Percentiles rank a stretch among this genome's conserved stretches.
phyloP scores from a whole-genome alignment of 129 eudicot species.

The Scalesia atractyloides region DNA sequence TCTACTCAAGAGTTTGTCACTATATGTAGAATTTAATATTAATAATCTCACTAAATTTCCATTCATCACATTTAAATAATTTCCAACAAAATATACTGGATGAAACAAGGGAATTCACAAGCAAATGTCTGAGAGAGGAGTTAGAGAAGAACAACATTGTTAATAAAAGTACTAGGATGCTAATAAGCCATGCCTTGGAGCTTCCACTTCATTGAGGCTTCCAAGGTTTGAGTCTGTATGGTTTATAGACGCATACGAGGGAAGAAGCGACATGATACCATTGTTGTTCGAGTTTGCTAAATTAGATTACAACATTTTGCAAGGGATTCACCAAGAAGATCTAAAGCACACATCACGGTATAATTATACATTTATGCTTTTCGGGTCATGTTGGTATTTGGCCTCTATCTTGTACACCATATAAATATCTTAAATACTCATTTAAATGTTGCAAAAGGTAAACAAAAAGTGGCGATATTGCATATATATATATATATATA shows the following conservation, averaged over 20 bases:
- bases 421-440: neutral
- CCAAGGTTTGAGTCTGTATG: conserved; percentile 49
- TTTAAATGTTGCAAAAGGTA: neutral
- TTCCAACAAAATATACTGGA: conserved; percentile 44
- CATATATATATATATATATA: no score
- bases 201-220: conserved; percentile 44
- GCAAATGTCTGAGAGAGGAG: conserved; percentile 19
- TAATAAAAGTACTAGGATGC: conserved; percentile 3
- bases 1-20: no score
- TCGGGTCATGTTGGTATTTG: neutral
- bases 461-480: neutral
- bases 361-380: neutral
- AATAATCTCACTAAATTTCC: no score
- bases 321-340: conserved; percentile 52
- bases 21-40: no score
- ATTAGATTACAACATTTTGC: conserved; percentile 54
- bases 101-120: conserved; percentile 36
- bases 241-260: conserved; percentile 45
- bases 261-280: conserved; percentile 28
- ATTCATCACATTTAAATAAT: no score
- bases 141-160: conserved; percentile 6
- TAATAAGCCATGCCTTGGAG: conserved; percentile 53
- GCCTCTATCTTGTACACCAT: neutral
- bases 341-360: conserved; percentile 41
- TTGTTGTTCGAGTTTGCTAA: conserved; percentile 41